Evolutionary conservation across 73 alveolate genomes (phyloP).

Genomic region (Tetrahymena borealis): DNA sequence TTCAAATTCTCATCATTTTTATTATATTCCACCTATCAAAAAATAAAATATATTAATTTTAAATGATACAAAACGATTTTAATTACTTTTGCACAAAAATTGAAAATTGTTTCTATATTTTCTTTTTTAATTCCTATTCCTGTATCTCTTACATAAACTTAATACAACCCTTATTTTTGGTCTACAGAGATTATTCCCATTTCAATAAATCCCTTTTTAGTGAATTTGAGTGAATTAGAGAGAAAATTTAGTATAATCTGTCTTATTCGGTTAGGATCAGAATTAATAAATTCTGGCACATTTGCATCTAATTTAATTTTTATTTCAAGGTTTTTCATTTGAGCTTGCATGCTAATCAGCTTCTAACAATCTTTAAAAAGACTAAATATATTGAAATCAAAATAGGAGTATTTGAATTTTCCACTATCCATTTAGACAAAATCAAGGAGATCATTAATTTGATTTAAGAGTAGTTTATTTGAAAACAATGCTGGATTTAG

Average conservation of each 20-base stretch:
- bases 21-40: background rate
- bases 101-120: background rate
- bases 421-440: conserved; percentile 19
- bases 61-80: background rate
- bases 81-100: background rate
- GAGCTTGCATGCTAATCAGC: background rate
- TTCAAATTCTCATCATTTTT: background rate
- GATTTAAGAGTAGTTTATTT: background rate
- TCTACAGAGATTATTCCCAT: background rate
- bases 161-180: background rate
- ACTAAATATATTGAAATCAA: background rate
- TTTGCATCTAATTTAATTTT: background rate
- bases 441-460: conserved; percentile 35
- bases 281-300: background rate
- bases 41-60: background rate
- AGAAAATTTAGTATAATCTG: background rate
- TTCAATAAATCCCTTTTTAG: background rate
- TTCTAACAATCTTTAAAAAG: background rate
- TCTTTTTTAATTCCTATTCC: background rate
- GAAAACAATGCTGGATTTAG: conserved; percentile 8
- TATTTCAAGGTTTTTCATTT: background rate
- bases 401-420: background rate
- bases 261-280: background rate
- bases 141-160: background rate
- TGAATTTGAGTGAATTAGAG: background rate